Evolutionary conservation across 2,329 filamentous ascomycete species (phyloP).

Genomic region (Aurifilum marmelostoma): DNA sequence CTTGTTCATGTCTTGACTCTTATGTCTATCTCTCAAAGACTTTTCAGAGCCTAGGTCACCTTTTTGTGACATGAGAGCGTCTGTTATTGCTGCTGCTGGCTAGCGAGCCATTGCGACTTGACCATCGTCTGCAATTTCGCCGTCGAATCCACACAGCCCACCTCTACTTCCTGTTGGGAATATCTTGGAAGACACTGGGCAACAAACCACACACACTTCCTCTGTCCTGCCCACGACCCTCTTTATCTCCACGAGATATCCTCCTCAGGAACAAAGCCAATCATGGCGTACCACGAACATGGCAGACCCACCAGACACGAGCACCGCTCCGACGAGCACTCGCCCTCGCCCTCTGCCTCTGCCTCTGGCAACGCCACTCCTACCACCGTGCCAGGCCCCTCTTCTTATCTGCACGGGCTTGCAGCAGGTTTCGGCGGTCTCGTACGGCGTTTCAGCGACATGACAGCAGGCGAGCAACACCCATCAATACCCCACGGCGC

Average conservation of each 20-base stretch:
- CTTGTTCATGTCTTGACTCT: background rate
- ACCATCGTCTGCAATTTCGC: constrained; percentile 7
- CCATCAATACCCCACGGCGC: constrained; percentile 22
- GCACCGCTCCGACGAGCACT: constrained; percentile 23
- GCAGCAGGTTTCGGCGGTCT: constrained; percentile 61
- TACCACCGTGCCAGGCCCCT: constrained; percentile 35
- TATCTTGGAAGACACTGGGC: background rate
- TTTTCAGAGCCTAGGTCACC: constrained; percentile 20
- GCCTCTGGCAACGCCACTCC: constrained; percentile 37
- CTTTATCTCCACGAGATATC: background rate
- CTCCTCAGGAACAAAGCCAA: constrained; percentile 2
- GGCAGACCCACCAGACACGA: constrained; percentile 19
- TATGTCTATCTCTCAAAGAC: constrained; percentile 14
- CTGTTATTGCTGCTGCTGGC: background rate
- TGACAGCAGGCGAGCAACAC: constrained; percentile 34
- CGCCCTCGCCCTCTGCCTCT: constrained; percentile 31
- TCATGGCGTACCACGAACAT: constrained; percentile 27
- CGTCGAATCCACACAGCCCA: constrained; percentile 1
- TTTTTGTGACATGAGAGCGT: constrained; percentile 15
- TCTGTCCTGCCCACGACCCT: background rate
- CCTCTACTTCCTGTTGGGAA: background rate
- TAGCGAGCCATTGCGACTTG: background rate
- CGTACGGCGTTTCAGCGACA: constrained; percentile 66
- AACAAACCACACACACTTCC: background rate
- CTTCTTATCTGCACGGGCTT: constrained; percentile 38